Percentiles rank a stretch among this genome's conserved stretches.
phyloP scores from a whole-genome alignment of 1,284 basidiomycete genomes.

The Moesziomyces globuligerus region DNA sequence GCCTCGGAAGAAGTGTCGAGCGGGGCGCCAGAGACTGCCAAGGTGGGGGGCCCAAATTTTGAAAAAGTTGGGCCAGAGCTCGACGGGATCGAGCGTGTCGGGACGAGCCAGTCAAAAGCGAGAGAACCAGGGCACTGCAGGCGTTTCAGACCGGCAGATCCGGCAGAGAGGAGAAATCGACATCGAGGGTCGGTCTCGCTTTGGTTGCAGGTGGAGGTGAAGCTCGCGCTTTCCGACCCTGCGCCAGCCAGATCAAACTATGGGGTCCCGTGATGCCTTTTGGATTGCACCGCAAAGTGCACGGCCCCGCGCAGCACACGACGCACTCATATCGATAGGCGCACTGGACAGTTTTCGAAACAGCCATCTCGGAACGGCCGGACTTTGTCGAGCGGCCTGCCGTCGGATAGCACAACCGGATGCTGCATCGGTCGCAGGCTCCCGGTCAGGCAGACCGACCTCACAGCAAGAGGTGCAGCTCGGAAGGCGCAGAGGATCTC shows the following conservation, averaged over 20 bases:
- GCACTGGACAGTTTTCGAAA: not conserved
- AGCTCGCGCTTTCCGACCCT: not conserved
- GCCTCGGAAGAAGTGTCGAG: not conserved
- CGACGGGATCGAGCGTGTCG: not conserved
- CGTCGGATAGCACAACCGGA: too few relatives aligned
- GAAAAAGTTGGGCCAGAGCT: not conserved
- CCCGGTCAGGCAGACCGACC: too few relatives aligned
- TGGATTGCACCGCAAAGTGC: not conserved
- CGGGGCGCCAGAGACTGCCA: not conserved
- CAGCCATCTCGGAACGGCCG: too few relatives aligned
- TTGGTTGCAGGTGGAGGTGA: too few relatives aligned
- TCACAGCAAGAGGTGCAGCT: not conserved
- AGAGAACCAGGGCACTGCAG: not conserved
- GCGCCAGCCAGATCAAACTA: not conserved
- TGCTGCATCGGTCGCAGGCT: too few relatives aligned
- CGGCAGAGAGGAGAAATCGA: not conserved
- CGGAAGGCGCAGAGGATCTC: not conserved
- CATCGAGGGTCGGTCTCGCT: too few relatives aligned
- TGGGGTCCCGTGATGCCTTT: not conserved
- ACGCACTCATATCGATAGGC: not conserved
- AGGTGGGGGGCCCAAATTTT: conserved; percentile 1
- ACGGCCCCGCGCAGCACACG: not conserved
- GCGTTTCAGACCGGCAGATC: not conserved
- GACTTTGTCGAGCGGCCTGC: too few relatives aligned
- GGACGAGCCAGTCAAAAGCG: not conserved